These are phyloP conservation scores for Pecoramyces ruminantium DNA, from an alignment of 192 early-diverging fungal genomes.

Conservation along the genomic window DNA sequence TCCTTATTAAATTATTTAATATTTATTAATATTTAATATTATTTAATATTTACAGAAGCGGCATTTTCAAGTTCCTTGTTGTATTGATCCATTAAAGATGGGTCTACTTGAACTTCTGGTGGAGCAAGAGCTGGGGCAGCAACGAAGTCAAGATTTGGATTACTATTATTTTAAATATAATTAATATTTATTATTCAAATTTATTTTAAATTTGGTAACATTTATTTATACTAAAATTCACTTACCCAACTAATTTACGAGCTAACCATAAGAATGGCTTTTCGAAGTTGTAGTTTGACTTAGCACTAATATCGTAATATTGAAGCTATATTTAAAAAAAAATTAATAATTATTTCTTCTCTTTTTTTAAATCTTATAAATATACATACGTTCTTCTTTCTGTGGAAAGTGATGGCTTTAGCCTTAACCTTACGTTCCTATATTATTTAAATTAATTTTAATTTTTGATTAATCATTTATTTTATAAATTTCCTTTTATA, in stretches of 20 bases:
- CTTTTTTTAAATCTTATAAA: not conserved
- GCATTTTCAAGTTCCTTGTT: slow-evolving; percentile 60
- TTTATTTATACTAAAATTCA: too few species aligned
- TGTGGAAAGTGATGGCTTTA: slow-evolving; percentile 99
- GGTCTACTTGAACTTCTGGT: slow-evolving; percentile 81
- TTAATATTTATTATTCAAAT: too few species aligned
- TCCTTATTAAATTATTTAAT: too few species aligned
- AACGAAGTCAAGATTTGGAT: slow-evolving; percentile 89
- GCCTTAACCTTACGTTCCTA: slow-evolving; percentile 99
- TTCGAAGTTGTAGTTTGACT: slow-evolving; percentile 99
- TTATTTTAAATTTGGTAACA: too few species aligned
- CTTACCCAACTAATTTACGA: slow-evolving; percentile 75
- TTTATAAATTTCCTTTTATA: too few species aligned
- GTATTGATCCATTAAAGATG: slow-evolving; percentile 55
- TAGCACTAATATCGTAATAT: slow-evolving; percentile 99
- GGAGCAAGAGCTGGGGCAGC: slow-evolving; percentile 92
- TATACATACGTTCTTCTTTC: slow-evolving; percentile 61
- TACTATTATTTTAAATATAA: slow-evolving; percentile 18
- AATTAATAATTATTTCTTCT: slow-evolving; percentile 27
- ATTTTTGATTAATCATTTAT: too few species aligned
- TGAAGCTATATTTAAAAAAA: slow-evolving; percentile 49
- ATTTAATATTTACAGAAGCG: slow-evolving; percentile 27
- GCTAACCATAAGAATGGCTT: slow-evolving; percentile 99
- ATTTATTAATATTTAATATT: too few species aligned
- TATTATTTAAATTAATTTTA: not conserved